These are phyloP conservation scores for Nothomitra cinnamomea DNA, from an alignment of 2,329 filamentous ascomycete species.

Conservation along the genomic window DNA sequence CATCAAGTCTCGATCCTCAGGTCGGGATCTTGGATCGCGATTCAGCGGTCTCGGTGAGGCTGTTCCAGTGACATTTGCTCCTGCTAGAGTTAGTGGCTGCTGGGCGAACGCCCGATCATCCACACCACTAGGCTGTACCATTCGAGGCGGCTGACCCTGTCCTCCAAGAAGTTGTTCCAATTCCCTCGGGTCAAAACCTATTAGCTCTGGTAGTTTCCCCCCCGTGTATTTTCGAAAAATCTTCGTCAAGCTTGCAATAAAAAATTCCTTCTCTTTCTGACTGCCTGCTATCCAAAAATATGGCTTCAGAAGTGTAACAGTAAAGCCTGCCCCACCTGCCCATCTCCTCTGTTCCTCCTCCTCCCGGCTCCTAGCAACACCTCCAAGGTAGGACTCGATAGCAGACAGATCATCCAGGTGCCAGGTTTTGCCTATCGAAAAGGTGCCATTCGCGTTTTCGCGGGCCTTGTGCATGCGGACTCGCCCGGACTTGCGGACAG, in stretches of 20 bases:
- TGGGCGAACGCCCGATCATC: conserved; percentile 9
- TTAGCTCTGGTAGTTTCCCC: conserved; percentile 59
- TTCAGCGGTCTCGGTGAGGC: conserved; percentile 12
- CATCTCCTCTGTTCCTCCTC: conserved; percentile 50
- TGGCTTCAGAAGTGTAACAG: conserved; percentile 76
- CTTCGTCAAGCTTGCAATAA: conserved; percentile 89
- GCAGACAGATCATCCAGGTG: conserved; percentile 74
- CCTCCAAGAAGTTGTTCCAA: conserved; percentile 55
- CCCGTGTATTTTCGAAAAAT: conserved; percentile 95
- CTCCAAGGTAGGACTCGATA: conserved; percentile 65
- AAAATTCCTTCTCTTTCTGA: conserved; percentile 95
- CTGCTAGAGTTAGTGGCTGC: background rate
- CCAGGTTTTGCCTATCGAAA: conserved; percentile 98
- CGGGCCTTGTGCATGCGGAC: conserved; percentile 95
- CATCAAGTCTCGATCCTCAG: background rate
- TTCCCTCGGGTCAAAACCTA: conserved; percentile 69
- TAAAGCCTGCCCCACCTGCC: conserved; percentile 71
- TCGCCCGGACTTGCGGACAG: conserved; percentile 78
- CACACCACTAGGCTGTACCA: background rate
- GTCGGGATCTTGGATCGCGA: background rate
- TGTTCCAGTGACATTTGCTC: background rate
- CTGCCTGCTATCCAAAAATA: conserved; percentile 96
- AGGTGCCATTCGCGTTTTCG: conserved; percentile 83
- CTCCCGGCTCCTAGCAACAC: conserved; percentile 38
- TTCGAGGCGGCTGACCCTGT: conserved; percentile 12